Evolutionary conservation across 1,284 basidiomycete species (phyloP), one percentile per base, ranked within the genome.

Genomic region (Athelia sp.): DNA sequence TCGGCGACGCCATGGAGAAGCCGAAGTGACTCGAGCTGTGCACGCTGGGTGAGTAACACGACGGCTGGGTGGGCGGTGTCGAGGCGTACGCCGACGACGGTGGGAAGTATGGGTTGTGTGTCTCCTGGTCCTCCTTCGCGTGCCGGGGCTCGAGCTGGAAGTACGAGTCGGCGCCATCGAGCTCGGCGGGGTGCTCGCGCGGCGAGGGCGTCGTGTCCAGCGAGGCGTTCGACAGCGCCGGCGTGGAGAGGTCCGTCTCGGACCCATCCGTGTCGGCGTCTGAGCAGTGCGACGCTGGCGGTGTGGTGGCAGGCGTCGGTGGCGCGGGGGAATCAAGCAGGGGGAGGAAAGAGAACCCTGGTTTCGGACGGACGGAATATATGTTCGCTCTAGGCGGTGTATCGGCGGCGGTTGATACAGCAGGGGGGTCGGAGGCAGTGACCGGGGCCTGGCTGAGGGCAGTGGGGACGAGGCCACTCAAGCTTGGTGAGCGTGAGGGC

Each of bases 301-400:
- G 19, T 18, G 19, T 38, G 32, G 42, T 46, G 32, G n/a, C n/a
- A n/a, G 47, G 22, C 18, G 35, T 46, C 4, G 54, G 45, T 0
- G 47, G 40, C 3, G 64, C 53, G n/a, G 69, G 61, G 1, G 68
- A 63, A 21, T 73, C 71, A 6, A 74, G 56, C 13, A 76, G 59
- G 1, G 72, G 72, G 9, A 74, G 46, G 53, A 75, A 74, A 0
- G 67, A 51, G 49, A 75, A 74, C 2, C 52, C 56, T 0, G 69
- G 63, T 50, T 65, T 68, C 15, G 45, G 55, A 4, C 62, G 58
- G 6, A 21, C n/a, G 19, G 36, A 4, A n/a, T 40, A 40, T 6
- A 29, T 29, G 26, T 29, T 29, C 8, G 36, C 15, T 40, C 15
- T 40, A 6, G 36, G 15, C 36, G 36, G 36, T 6, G 15, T 6